A percentile compares a stretch with the other conserved stretches of the same genome.
These are phyloP conservation scores for Marchantia paleacea DNA, from an alignment of 225 moss, liverwort and hornwort genomes.

Conservation along the genomic window DNA sequence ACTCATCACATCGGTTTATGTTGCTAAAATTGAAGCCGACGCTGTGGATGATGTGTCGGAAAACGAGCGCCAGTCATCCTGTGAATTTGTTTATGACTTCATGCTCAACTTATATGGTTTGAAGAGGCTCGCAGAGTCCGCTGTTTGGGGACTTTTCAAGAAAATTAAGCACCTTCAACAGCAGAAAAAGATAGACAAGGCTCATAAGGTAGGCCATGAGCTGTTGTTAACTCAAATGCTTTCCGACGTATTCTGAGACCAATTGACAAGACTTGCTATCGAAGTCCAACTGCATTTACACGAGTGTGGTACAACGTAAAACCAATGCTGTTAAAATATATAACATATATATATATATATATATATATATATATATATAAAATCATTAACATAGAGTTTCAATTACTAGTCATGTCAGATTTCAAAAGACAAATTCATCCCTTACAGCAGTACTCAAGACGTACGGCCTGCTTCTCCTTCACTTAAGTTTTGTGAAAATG, in stretches of 20 bases:
- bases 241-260: background rate
- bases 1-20: conserved; percentile 73
- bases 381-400: no score
- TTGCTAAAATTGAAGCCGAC: conserved; percentile 82
- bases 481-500: no score
- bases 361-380: no score
- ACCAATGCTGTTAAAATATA: no score
- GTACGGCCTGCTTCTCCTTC: background rate
- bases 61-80: conserved; percentile 78
- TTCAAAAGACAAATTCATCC: no score
- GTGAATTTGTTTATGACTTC: conserved; percentile 95
- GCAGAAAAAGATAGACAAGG: conserved; percentile 78
- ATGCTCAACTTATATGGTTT: conserved; percentile 94
- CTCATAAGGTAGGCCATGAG: conserved; percentile 58
- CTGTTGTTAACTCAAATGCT: background rate
- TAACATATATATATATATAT: no score
- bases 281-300: no score
- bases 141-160: conserved; percentile 92
- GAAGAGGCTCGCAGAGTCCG: conserved; percentile 88
- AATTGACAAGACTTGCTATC: background rate
- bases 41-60: conserved; percentile 74
- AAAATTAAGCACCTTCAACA: conserved; percentile 65
- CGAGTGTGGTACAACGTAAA: no score
- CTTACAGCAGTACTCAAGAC: background rate
- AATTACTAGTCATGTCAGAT: no score